phyloP scores from a whole-genome alignment of 1,284 basidiomycete species.

The Leccinum angustisporum region DNA sequence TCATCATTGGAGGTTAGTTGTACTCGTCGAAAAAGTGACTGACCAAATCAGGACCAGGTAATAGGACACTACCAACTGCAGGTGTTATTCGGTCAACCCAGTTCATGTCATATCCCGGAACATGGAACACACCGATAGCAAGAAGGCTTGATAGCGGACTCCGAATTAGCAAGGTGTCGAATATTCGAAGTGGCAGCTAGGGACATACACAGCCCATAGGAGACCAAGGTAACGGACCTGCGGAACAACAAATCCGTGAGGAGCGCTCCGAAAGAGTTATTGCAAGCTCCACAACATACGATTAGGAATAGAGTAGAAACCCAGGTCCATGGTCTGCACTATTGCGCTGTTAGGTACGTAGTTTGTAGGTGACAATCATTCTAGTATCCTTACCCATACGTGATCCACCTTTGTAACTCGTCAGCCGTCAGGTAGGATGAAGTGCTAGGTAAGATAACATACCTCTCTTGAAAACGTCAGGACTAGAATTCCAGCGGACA shows the following conservation, averaged over 20 bases:
- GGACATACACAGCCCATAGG: background rate
- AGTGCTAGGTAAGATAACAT: background rate
- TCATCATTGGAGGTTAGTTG: background rate
- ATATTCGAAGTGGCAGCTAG: background rate
- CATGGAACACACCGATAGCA: background rate
- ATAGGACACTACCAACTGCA: background rate
- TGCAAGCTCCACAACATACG: background rate
- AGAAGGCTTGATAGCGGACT: background rate
- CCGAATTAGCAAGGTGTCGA: background rate
- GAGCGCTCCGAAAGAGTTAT: background rate
- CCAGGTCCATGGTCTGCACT: background rate
- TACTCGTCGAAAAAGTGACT: background rate
- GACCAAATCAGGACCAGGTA: background rate
- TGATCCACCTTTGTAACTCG: background rate
- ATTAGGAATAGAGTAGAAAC: background rate
- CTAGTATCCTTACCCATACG: background rate
- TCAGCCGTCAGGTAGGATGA: background rate
- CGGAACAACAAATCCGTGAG: background rate
- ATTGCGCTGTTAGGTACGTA: background rate
- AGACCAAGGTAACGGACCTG: background rate
- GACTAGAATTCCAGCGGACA: background rate
- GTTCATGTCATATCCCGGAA: background rate
- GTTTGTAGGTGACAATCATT: background rate
- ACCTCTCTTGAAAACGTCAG: background rate
- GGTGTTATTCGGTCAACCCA: background rate